Evolutionary conservation across 148 eudicot genomes (phyloP).

Genomic region (Nepenthes gracilis): DNA sequence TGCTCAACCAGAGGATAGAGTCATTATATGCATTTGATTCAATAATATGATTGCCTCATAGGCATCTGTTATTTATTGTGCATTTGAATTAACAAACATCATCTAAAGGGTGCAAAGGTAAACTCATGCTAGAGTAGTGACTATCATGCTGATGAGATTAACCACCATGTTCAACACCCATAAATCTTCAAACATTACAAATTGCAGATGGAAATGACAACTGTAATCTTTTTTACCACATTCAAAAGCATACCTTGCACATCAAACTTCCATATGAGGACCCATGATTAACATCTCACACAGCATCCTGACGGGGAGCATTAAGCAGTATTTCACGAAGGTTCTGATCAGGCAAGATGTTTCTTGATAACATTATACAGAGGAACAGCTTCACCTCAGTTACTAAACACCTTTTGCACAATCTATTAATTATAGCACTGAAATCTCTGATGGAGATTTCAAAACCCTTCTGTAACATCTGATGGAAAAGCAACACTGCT

Average conservation of each 20-base stretch:
- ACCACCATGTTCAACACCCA: too few species aligned
- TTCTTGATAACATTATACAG: conserved; percentile 41
- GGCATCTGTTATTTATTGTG: too few species aligned
- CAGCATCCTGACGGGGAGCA: conserved; percentile 13
- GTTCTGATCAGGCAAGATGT: conserved; percentile 39
- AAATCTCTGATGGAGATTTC: conserved; percentile 56
- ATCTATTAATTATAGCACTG: conserved; percentile 64
- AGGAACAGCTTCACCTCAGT: conserved; percentile 49
- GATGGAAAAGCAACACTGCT: conserved; percentile 38
- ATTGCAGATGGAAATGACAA: background rate
- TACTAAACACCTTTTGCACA: conserved; percentile 57
- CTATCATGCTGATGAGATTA: too few species aligned
- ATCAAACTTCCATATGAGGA: background rate
- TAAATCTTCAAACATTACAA: too few species aligned
- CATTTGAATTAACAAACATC: too few species aligned
- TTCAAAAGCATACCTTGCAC: conserved; percentile 11
- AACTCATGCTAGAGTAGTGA: too few species aligned
- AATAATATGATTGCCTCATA: too few species aligned
- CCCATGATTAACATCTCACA: background rate
- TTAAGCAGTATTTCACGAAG: conserved; percentile 32
- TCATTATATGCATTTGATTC: too few species aligned
- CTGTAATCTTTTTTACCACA: background rate
- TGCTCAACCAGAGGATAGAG: too few species aligned
- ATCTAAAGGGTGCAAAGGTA: too few species aligned
- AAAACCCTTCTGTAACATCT: conserved; percentile 58